These are phyloP conservation scores for Pythium aphanidermatum DNA, from an alignment of 352 stramenopile species.

Conservation along the genomic window DNA sequence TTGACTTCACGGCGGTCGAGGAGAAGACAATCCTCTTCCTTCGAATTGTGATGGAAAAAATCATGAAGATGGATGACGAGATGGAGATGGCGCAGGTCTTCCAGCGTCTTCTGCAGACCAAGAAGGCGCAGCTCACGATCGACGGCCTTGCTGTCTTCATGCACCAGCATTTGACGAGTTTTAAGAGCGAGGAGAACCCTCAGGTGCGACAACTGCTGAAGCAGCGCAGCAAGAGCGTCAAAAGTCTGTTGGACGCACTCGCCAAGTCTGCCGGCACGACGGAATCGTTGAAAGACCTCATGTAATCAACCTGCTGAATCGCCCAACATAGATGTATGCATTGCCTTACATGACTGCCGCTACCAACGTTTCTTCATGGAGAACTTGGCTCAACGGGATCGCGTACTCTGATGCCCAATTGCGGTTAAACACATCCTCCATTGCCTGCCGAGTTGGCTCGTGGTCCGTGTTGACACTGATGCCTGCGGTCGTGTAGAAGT, in stretches of 20 bases:
- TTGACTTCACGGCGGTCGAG: constrained; percentile 89
- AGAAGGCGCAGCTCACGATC: constrained; percentile 73
- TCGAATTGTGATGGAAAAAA: constrained; percentile 67
- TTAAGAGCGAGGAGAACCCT: constrained; percentile 39
- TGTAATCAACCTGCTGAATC: constrained; percentile 21
- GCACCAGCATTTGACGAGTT: constrained; percentile 69
- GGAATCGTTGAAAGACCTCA: constrained; percentile 43
- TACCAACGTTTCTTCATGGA: neutral
- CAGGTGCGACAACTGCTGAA: constrained; percentile 38
- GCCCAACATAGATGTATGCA: neutral
- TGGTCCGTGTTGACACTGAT: constrained; percentile 78
- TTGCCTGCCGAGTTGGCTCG: constrained; percentile 34
- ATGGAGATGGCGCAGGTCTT: constrained; percentile 67
- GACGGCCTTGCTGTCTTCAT: constrained; percentile 76
- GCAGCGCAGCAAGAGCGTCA: constrained; percentile 57
- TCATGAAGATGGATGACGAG: constrained; percentile 65
- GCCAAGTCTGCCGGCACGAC: constrained; percentile 43
- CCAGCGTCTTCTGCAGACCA: constrained; percentile 67
- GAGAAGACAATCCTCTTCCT: constrained; percentile 88
- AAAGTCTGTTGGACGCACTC: constrained; percentile 61
- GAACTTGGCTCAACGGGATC: constrained; percentile 18
- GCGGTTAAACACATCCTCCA: constrained; percentile 60
- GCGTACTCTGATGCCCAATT: constrained; percentile 78
- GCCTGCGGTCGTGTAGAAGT: constrained; percentile 81
- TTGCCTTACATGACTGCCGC: neutral